Evolutionary conservation across 352 stramenopile genomes (phyloP), one percentile per base, ranked within the genome.

Genomic region (Globisporangium uncinulatum): DNA sequence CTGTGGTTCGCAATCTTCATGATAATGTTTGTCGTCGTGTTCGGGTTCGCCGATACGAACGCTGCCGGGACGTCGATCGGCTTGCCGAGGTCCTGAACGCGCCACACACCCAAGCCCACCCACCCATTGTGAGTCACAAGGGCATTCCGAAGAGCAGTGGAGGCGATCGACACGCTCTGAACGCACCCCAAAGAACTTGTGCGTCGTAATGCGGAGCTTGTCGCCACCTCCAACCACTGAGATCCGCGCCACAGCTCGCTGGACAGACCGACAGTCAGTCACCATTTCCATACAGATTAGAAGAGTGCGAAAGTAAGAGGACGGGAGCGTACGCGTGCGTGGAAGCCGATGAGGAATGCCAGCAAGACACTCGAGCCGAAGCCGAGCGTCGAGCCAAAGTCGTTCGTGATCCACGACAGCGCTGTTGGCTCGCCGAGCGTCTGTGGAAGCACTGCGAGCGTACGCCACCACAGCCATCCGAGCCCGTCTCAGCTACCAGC

Each of bases 21-120:
- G 56, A 92, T 92, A 55, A 94, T 89, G 63, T 91, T 90, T 63
- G 86, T 92, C 60, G 86, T 88, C 53, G 74, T 92, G 64, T 92
- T 89, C 3, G 82, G 81, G 58, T 91, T 70, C 20, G 82, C 84
- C 44, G 82, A 92, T 13, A 94, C 72, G 44, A 86, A 71, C 42
- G 67, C 69, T 6, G 83, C 77, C 0, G 84, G 81, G 31, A 90
- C 78, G 41, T 94, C 84, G 47, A 87, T 77, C 3, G 82, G 78
- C 29, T 70, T 61, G 41, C 69, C 73, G 5, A 89, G 59, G 61
- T 89, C 72, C 83, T 94, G 50, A 41, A 49, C 1, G 7, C 43
- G 43, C 8, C 9, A 49, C n/a, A 10, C 43, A 49, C 7, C 29
- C 43, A 20, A 49, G 43, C 44, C 10, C 7, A 2, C 17, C 19